Percentiles rank a stretch among this genome's conserved stretches.
phyloP scores from a whole-genome alignment of 1,139 yeast species.

The Candida sp. region DNA sequence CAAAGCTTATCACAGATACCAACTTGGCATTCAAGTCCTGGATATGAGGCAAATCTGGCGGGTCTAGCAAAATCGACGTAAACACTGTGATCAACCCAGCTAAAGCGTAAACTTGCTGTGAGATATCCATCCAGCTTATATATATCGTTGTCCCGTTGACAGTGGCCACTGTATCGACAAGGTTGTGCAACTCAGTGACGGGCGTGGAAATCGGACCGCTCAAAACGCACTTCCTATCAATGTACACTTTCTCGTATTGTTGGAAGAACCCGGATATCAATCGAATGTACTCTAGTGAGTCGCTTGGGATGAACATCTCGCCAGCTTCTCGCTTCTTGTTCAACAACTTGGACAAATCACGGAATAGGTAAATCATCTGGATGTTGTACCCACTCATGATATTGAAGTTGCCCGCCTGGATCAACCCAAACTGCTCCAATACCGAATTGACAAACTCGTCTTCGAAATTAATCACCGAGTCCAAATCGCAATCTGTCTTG shows the following conservation, averaged over 20 bases:
- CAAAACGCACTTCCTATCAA: constrained; percentile 12
- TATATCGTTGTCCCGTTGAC: constrained; percentile 7
- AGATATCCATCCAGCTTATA: constrained; percentile 38
- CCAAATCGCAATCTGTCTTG: constrained; percentile 49
- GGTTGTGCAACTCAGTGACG: constrained; percentile 7
- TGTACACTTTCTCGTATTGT: constrained; percentile 15
- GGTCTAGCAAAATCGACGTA: constrained; percentile 27
- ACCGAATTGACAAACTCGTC: constrained; percentile 41
- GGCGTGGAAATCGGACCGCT: constrained; percentile 5
- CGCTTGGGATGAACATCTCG: constrained; percentile 12
- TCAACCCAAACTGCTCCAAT: constrained; percentile 32
- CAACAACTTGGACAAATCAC: constrained; percentile 53
- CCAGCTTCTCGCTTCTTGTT: constrained; percentile 36
- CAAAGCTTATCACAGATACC: constrained; percentile 25
- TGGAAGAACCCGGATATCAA: constrained; percentile 28
- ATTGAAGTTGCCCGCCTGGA: constrained; percentile 52
- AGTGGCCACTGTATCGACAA: constrained; percentile 13
- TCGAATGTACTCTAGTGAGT: constrained; percentile 24
- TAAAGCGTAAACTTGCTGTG: constrained; percentile 33
- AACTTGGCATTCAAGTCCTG: constrained; percentile 27
- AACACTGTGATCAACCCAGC: constrained; percentile 32
- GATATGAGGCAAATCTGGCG: constrained; percentile 37
- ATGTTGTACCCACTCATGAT: constrained; percentile 59
- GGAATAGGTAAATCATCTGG: constrained; percentile 47
- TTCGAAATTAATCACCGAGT: constrained; percentile 47